These are phyloP conservation scores for Spatholobus suberectus DNA, from an alignment of 306 rosid genomes.

Conservation along the genomic window DNA sequence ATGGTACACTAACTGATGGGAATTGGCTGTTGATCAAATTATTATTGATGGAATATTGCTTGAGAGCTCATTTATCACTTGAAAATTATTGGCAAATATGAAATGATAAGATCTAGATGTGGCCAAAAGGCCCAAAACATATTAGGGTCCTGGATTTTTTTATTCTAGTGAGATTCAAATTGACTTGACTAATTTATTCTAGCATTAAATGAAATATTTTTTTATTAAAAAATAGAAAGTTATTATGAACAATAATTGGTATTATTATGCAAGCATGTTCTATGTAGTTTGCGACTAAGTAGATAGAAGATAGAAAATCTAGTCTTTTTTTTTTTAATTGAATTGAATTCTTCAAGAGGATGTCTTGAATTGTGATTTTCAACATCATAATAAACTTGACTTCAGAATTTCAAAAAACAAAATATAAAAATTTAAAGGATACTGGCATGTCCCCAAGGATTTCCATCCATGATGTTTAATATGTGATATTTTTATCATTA, in stretches of 20 bases:
- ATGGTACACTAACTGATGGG: constrained; percentile 27
- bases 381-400: background rate
- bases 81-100: background rate
- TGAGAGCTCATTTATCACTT: constrained; percentile 12
- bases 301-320: background rate
- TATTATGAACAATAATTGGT: background rate
- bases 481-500: background rate
- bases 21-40: constrained; percentile 26
- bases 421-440: background rate
- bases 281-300: constrained; percentile 6
- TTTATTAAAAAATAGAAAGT: constrained; percentile 7
- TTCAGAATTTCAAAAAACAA: background rate
- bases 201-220: background rate
- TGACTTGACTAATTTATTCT: background rate
- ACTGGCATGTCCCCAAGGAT: background rate
- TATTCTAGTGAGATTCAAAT: background rate
- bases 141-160: background rate
- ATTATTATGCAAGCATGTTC: constrained; percentile 22
- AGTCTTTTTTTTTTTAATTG: background rate
- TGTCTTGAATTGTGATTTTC: background rate
- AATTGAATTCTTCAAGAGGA: background rate
- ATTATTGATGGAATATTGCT: constrained; percentile 22
- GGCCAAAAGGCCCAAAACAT: background rate
- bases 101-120: constrained; percentile 15
- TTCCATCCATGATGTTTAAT: background rate